Conservation (phyloP, 192 early-diverging fungal species). For the Linnemannia exigua region DNA sequence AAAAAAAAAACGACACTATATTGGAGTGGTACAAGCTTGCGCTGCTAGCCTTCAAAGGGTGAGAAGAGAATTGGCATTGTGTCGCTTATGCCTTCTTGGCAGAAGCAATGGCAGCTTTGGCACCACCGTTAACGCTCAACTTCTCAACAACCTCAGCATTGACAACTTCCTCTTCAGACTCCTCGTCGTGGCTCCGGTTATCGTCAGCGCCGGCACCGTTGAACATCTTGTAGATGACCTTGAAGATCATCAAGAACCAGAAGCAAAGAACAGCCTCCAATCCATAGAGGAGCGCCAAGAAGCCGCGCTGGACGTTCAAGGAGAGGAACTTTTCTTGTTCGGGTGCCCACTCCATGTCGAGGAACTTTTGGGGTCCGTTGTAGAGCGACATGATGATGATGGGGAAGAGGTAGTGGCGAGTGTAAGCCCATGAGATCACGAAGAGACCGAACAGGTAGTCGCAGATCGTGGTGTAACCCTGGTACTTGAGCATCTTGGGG, state of each 20-base stretch:
- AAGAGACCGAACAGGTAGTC: conserved; percentile 83
- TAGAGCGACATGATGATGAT: conserved; percentile 76
- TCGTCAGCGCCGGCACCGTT: conserved; percentile 80
- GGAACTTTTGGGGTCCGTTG: conserved; percentile 59
- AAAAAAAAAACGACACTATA: conserved; percentile 8
- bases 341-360: conserved; percentile 70
- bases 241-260: conserved; percentile 83
- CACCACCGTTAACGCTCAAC: neutral
- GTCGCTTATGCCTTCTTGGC: conserved; percentile 25
- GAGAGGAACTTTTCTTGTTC: conserved; percentile 69
- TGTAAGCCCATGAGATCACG: conserved; percentile 80
- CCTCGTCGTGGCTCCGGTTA: conserved; percentile 72
- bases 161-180: conserved; percentile 34
- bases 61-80: neutral
- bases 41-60: neutral
- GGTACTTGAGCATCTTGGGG: conserved; percentile 87
- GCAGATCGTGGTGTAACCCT: conserved; percentile 69
- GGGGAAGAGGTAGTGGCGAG: conserved; percentile 79
- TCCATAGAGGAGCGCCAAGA: conserved; percentile 71
- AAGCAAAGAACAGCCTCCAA: conserved; percentile 81
- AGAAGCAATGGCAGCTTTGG: conserved; percentile 10
- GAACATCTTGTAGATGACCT: conserved; percentile 69
- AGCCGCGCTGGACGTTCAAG: conserved; percentile 61
- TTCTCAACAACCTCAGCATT: conserved; percentile 23
- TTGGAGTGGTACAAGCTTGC: neutral